phyloP scores from a whole-genome alignment of 176 grass and related monocot genomes.

The Musa acuminata region DNA sequence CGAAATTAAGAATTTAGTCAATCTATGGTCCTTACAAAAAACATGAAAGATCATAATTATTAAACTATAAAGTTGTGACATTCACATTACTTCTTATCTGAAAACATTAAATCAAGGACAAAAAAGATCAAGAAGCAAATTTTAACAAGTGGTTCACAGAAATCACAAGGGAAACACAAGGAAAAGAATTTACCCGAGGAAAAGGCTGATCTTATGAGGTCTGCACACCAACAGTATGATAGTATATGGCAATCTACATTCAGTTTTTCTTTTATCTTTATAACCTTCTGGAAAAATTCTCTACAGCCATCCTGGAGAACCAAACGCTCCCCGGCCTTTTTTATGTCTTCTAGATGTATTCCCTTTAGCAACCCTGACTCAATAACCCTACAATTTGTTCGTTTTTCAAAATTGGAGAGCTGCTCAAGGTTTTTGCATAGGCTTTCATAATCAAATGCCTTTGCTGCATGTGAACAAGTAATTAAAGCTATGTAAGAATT shows the following conservation, averaged over 20 bases:
- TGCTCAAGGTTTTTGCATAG: conserved; percentile 55
- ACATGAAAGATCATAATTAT: too few relatives aligned
- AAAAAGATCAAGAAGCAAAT: conserved; percentile 11
- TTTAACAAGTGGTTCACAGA: too few relatives aligned
- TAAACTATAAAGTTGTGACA: too few relatives aligned
- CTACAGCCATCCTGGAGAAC: conserved; percentile 79
- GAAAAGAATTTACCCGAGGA: conserved; percentile 57
- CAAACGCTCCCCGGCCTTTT: conserved; percentile 74
- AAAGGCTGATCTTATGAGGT: conserved; percentile 86
- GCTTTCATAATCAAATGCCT: conserved; percentile 55
- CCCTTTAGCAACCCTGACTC: conserved; percentile 79
- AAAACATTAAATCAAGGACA: conserved; percentile 8
- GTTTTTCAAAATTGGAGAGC: conserved; percentile 79
- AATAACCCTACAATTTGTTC: conserved; percentile 79
- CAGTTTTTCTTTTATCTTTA: conserved; percentile 40
- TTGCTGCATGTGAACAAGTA: conserved; percentile 34
- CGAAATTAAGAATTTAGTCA: too few relatives aligned
- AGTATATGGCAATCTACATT: conserved; percentile 85
- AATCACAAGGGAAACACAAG: not conserved
- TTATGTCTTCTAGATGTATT: conserved; percentile 85
- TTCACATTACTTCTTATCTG: not conserved
- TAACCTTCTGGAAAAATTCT: conserved; percentile 79
- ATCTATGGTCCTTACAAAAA: too few relatives aligned
- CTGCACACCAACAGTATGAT: conserved; percentile 91
- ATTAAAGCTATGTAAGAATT: not conserved